Evolutionary conservation across 2,329 filamentous ascomycete genomes (phyloP).

Genomic region (Neonectria hederae): DNA sequence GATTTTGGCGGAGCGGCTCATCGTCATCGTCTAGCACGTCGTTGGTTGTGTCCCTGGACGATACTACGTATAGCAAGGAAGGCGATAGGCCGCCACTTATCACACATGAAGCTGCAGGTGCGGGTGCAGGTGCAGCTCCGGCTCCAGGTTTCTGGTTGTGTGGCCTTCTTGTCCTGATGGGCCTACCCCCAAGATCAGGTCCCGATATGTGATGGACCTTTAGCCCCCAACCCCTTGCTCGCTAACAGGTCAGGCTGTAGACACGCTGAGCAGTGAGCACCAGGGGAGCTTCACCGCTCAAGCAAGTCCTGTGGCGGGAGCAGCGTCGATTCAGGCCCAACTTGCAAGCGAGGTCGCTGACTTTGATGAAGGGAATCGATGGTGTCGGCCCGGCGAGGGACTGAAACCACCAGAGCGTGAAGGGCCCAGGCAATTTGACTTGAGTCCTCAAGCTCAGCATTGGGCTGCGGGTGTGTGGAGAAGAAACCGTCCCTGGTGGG

Average conservation of each 20-base stretch:
- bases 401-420: slow-evolving; percentile 35
- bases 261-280: neutral
- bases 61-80: neutral
- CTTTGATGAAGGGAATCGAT: slow-evolving; percentile 21
- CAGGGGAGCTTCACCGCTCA: slow-evolving; percentile 1
- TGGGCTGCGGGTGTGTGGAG: slow-evolving; percentile 18
- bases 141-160: neutral
- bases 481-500: slow-evolving; percentile 3
- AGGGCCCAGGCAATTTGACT: slow-evolving; percentile 11
- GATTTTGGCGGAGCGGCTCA: neutral
- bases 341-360: slow-evolving; percentile 21
- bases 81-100: neutral
- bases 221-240: slow-evolving; percentile 4
- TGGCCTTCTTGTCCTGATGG: neutral
- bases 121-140: neutral
- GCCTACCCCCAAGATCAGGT: neutral
- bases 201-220: neutral
- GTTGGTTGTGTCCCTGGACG: neutral
- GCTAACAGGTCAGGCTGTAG: neutral
- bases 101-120: neutral
- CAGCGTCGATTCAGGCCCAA: neutral
- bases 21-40: neutral
- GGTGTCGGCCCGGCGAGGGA: slow-evolving; percentile 22
- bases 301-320: slow-evolving; percentile 1
- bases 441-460: slow-evolving; percentile 9